These are phyloP conservation scores for Silybum marianum DNA, from an alignment of 129 eudicot genomes.

Conservation along the genomic window DNA sequence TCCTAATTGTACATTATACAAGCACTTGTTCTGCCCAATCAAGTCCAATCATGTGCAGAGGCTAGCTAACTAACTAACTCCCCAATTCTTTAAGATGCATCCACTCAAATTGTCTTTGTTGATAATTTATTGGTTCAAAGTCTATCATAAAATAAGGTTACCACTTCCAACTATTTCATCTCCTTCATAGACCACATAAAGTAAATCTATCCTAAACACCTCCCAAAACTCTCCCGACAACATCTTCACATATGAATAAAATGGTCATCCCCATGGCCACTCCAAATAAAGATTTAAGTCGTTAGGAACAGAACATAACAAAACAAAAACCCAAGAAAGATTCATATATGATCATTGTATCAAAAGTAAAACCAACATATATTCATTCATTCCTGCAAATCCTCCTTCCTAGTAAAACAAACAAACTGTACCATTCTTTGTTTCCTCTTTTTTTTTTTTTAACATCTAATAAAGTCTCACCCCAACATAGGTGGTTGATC, in stretches of 20 bases:
- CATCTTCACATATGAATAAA: not conserved
- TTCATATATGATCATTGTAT: constrained; percentile 27
- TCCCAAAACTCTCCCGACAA: too few species aligned
- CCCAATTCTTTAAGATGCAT: too few species aligned
- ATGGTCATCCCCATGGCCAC: not conserved
- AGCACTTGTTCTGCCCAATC: too few species aligned
- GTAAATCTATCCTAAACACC: too few species aligned
- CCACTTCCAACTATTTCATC: too few species aligned
- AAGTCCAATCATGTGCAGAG: too few species aligned
- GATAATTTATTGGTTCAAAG: too few species aligned
- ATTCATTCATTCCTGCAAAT: constrained; percentile 21
- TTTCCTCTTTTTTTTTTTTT: constrained; percentile 14
- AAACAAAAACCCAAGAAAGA: not conserved
- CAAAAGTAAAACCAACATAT: constrained; percentile 33
- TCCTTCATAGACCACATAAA: too few species aligned
- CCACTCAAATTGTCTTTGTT: too few species aligned
- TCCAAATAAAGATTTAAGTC: not conserved
- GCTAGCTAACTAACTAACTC: too few species aligned
- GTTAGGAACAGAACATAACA: not conserved
- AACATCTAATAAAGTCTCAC: constrained; percentile 15
- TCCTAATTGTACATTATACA: too few species aligned
- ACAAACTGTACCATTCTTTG: constrained; percentile 46
- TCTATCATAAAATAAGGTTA: too few species aligned
- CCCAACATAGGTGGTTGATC: constrained; percentile 54
- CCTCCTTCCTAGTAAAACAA: constrained; percentile 27